phyloP scores from a whole-genome alignment of 805 yeast species.

The Saccharomycopsis capsularis region DNA sequence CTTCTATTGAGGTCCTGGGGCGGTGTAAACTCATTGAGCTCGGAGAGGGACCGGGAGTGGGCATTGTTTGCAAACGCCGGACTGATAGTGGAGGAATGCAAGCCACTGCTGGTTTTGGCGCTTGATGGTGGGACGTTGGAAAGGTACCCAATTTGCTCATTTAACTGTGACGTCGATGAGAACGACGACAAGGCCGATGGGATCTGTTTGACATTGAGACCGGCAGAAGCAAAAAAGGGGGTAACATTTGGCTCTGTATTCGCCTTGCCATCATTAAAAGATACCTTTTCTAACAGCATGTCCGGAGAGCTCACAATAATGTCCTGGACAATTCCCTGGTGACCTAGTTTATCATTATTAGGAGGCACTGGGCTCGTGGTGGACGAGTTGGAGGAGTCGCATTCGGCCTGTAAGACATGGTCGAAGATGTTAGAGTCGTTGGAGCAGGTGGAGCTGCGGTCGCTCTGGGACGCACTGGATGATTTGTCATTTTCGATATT shows the following conservation, averaged over 20 bases:
- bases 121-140: conserved; percentile 11
- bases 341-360: neutral
- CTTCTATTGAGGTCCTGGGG: neutral
- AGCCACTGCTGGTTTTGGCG: conserved; percentile 2
- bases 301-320: conserved; percentile 4
- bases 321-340: neutral
- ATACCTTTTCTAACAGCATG: neutral
- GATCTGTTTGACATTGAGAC: neutral
- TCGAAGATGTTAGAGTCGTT: conserved; percentile 8
- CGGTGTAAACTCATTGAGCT: neutral
- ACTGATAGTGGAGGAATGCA: neutral
- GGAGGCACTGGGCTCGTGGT: conserved; percentile 5
- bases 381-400: conserved; percentile 10
- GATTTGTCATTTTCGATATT: neutral
- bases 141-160: conserved; percentile 5
- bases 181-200: neutral
- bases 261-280: too few species aligned
- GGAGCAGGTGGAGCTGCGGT: conserved; percentile 7
- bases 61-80: neutral
- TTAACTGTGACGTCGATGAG: neutral
- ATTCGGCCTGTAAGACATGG: neutral
- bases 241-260: too few species aligned
- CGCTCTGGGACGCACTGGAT: neutral
- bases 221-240: too few species aligned
- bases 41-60: conserved; percentile 7